phyloP scores from a whole-genome alignment of 225 moss, liverwort and hornwort species.

The Polytrichum formosum region DNA sequence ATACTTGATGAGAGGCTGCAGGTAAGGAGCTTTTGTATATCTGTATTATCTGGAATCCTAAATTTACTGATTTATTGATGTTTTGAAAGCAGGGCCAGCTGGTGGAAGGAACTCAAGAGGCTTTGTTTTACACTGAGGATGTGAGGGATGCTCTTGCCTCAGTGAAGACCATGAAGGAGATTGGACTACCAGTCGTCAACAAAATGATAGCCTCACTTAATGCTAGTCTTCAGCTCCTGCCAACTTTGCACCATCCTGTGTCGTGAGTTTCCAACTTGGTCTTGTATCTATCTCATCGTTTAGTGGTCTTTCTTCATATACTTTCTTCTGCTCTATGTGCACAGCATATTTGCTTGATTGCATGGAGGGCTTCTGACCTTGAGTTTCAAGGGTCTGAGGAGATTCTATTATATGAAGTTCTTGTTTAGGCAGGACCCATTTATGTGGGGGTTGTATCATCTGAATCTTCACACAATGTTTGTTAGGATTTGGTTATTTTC shows the following conservation, averaged over 20 bases:
- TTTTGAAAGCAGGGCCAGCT: conserved; percentile 68
- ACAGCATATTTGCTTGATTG: not conserved
- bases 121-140: conserved; percentile 69
- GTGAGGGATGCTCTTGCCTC: conserved; percentile 81
- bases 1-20: too few relatives aligned
- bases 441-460: not conserved
- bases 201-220: conserved; percentile 86
- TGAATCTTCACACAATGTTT: not conserved
- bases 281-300: too few relatives aligned
- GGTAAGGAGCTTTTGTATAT: too few relatives aligned
- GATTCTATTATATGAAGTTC: too few relatives aligned
- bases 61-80: not conserved
- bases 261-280: conserved; percentile 39
- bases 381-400: too few relatives aligned
- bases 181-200: conserved; percentile 76
- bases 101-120: conserved; percentile 60
- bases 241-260: conserved; percentile 60
- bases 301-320: not conserved
- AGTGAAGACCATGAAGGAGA: conserved; percentile 82
- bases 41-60: too few relatives aligned
- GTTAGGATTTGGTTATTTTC: not conserved
- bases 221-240: conserved; percentile 73
- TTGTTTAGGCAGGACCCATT: too few relatives aligned
- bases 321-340: not conserved
- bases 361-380: too few relatives aligned